These are phyloP conservation scores for Helicostylum pulchrum DNA, from an alignment of 192 early-diverging fungal species.

Conservation along the genomic window DNA sequence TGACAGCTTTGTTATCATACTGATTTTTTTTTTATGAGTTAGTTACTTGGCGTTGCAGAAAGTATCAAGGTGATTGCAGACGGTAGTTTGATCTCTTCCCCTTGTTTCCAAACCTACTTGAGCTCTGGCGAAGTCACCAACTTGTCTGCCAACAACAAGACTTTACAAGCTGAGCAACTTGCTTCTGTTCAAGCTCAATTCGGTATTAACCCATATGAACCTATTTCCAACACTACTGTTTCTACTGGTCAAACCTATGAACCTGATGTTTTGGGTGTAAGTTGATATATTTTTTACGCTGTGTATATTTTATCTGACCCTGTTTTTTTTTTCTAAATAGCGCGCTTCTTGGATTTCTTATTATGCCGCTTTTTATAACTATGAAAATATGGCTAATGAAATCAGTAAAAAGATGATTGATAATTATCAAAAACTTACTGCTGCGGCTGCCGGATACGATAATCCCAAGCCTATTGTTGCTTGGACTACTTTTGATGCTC, in stretches of 20 bases:
- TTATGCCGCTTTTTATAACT: constrained; percentile 65
- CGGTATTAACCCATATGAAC: constrained; percentile 29
- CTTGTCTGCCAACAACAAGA: constrained; percentile 43
- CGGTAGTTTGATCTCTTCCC: constrained; percentile 39
- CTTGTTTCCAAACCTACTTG: constrained; percentile 46
- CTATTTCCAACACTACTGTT: constrained; percentile 45
- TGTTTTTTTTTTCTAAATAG: constrained; percentile 18
- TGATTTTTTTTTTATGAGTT: background rate
- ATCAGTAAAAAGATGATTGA: constrained; percentile 42
- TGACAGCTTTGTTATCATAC: background rate
- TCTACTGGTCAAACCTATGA: constrained; percentile 45
- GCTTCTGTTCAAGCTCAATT: constrained; percentile 46
- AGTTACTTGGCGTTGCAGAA: constrained; percentile 44
- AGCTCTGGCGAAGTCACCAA: constrained; percentile 18
- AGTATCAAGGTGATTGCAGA: constrained; percentile 38
- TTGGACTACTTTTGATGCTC: constrained; percentile 59
- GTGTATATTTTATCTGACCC: background rate
- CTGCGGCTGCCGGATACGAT: constrained; percentile 28
- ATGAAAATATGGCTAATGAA: constrained; percentile 48
- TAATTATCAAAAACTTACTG: constrained; percentile 59
- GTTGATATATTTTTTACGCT: background rate
- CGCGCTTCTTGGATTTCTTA: constrained; percentile 60
- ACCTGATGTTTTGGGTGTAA: constrained; percentile 47
- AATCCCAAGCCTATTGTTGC: constrained; percentile 53
- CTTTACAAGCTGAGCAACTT: constrained; percentile 46